Evolutionary conservation across 192 early-diverging fungal species (phyloP).

Genomic region (Umbelopsis sp.): DNA sequence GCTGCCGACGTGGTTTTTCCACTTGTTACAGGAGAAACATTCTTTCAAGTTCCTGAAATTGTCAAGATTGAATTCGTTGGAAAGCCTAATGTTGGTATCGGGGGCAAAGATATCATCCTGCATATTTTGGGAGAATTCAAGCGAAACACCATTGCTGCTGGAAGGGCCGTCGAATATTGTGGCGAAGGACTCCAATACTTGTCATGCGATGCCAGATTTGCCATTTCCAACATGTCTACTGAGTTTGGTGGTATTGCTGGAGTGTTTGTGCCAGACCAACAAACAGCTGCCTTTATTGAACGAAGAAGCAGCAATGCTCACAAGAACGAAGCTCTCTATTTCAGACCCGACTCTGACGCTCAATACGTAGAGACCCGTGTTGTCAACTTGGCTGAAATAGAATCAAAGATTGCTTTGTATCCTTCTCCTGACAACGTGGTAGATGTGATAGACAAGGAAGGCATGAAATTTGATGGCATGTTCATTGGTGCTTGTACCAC

Average conservation of each 20-base stretch:
- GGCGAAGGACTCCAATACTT: slow-evolving; percentile 77
- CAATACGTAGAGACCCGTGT: slow-evolving; percentile 79
- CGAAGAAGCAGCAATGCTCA: slow-evolving; percentile 74
- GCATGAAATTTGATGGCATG: slow-evolving; percentile 75
- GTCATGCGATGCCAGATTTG: slow-evolving; percentile 82
- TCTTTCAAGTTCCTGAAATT: slow-evolving; percentile 81
- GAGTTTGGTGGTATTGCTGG: slow-evolving; percentile 88
- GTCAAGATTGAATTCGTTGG: slow-evolving; percentile 77
- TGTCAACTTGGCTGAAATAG: slow-evolving; percentile 73
- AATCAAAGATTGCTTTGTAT: slow-evolving; percentile 68
- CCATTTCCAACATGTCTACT: slow-evolving; percentile 83
- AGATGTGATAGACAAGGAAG: slow-evolving; percentile 55
- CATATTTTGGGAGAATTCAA: slow-evolving; percentile 81
- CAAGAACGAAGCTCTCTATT: slow-evolving; percentile 70
- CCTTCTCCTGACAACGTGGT: slow-evolving; percentile 81
- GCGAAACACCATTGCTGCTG: slow-evolving; percentile 82
- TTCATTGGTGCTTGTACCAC: slow-evolving; percentile 86
- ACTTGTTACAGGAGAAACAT: slow-evolving; percentile 82
- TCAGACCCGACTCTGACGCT: slow-evolving; percentile 74
- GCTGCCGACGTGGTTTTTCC: slow-evolving; percentile 85
- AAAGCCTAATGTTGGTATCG: slow-evolving; percentile 75
- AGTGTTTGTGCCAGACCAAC: slow-evolving; percentile 77
- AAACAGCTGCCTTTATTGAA: slow-evolving; percentile 71
- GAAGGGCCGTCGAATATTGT: slow-evolving; percentile 79
- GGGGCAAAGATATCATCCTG: slow-evolving; percentile 82